Base-by-base conservation (phyloP, 495 filamentous ascomycete species). In the Penicillium macrosclerotiorum region DNA sequence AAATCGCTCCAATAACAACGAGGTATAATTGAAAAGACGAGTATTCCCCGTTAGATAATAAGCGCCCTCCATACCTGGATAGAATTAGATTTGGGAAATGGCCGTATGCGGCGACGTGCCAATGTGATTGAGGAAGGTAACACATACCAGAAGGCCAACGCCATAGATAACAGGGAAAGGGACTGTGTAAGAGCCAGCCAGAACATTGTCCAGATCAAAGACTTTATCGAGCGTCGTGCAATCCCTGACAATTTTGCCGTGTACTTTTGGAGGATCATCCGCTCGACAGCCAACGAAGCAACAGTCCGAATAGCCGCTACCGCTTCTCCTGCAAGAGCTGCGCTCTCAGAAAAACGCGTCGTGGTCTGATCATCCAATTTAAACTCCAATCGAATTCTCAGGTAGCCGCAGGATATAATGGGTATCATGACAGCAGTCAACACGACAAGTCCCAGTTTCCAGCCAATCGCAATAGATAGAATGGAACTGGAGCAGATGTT, bases 371-470 rank as follows among this genome's bases (percentile, higher is more conserved):
- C 58, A 35, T 81, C 72, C 37, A 81, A 73, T 23, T 64, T 66
- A 16, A 63, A 52, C 22, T 73, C 56, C 1, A 75, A 49, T 22
- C 66, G 47, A 29, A 80, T 56, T 18, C 75, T 63, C 57, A 76
- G 54, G 35, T 77, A 74, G 0, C 79, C 78, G 4, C 76, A 64
- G 7, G 65, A 57, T 1, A 83, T 46, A 53, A 83, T 60, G 8
- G 78, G 51, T 4, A 79, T 77, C 17, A 82, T 67, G 3, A 65
- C 65, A 4, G 67, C 73, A 25, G 81, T 68, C 24, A 77, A 65
- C 22, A 79, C 47, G 1, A 67, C 70, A 2, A 83, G 61, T 0
- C 75, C 78, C 3, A 84, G 74, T 45, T 79, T 80, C 80, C 80
- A 84, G 26, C 71, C 72, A 22, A 75, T 54, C 12, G 43, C 60